Evolutionary conservation across 2,329 filamentous ascomycete species (phyloP).

Genomic region (Zalaria sp.): DNA sequence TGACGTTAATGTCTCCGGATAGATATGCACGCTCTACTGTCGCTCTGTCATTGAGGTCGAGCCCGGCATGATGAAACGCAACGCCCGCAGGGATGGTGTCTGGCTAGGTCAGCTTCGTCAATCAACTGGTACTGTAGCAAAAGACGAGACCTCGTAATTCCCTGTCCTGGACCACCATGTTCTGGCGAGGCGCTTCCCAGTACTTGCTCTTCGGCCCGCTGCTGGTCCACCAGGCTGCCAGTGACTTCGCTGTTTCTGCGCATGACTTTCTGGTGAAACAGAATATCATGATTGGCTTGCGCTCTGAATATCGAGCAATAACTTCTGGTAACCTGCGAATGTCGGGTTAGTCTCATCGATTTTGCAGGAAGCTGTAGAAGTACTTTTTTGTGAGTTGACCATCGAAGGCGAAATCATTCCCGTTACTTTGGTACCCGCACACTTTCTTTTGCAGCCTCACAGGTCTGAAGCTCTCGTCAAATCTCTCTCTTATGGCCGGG

Average conservation of each 20-base stretch:
- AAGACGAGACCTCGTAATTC: constrained; percentile 42
- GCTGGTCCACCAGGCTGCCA: constrained; percentile 52
- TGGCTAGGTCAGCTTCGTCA: constrained; percentile 9
- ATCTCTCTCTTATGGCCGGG: constrained; percentile 53
- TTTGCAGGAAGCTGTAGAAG: not conserved
- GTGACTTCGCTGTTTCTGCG: constrained; percentile 49
- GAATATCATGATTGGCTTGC: constrained; percentile 72
- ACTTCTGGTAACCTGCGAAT: constrained; percentile 46
- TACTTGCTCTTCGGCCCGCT: constrained; percentile 37
- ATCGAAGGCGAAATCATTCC: constrained; percentile 68
- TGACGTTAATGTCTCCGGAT: constrained; percentile 58
- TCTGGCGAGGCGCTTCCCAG: constrained; percentile 47
- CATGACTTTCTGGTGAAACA: constrained; percentile 65
- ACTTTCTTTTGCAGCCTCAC: constrained; percentile 66
- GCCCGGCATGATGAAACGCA: constrained; percentile 70
- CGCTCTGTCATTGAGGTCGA: constrained; percentile 49
- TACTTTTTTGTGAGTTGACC: constrained; percentile 49
- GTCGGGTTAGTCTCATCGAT: not conserved
- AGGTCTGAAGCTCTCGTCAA: constrained; percentile 68
- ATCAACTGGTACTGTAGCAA: constrained; percentile 7
- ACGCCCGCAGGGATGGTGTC: constrained; percentile 45
- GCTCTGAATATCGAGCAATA: constrained; percentile 50
- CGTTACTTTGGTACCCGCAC: constrained; percentile 49
- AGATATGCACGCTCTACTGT: constrained; percentile 56
- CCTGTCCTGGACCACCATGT: constrained; percentile 39